Evolutionary conservation across 805 yeast species (phyloP).

Genomic region (Yueomyces sinensis): DNA sequence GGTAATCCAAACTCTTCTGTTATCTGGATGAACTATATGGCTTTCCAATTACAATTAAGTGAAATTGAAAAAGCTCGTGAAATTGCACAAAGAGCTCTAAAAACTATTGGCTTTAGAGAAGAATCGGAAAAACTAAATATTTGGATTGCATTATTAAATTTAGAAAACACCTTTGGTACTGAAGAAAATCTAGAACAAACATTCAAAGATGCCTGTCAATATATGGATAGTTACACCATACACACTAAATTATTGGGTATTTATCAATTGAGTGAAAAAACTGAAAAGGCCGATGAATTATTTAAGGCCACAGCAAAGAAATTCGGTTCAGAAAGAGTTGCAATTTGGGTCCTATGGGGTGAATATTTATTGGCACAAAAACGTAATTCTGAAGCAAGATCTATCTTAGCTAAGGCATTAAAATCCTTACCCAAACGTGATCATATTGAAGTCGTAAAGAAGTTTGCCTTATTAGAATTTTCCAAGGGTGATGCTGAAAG

Average conservation of each 20-base stretch:
- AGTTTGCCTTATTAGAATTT: constrained; percentile 83
- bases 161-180: constrained; percentile 89
- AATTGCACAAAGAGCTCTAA: constrained; percentile 83
- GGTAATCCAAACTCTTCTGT: constrained; percentile 92
- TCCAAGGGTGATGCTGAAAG: constrained; percentile 82
- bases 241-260: constrained; percentile 71
- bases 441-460: constrained; percentile 69
- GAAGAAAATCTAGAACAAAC: constrained; percentile 67
- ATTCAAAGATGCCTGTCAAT: constrained; percentile 76
- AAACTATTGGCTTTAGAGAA: constrained; percentile 79
- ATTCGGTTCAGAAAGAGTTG: constrained; percentile 54
- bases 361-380: constrained; percentile 54
- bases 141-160: constrained; percentile 89
- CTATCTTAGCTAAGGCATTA: constrained; percentile 61
- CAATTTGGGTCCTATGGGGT: constrained; percentile 77
- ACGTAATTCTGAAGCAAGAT: constrained; percentile 46
- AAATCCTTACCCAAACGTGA: constrained; percentile 56
- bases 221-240: constrained; percentile 78
- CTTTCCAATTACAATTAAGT: constrained; percentile 89
- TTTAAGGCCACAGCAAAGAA: constrained; percentile 61
- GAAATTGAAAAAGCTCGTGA: constrained; percentile 92
- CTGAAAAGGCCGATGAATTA: constrained; percentile 52
- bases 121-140: constrained; percentile 87
- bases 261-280: constrained; percentile 60
- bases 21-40: constrained; percentile 96